phyloP scores from a whole-genome alignment of 805 yeast genomes.

The Metschnikowia shivogae region DNA sequence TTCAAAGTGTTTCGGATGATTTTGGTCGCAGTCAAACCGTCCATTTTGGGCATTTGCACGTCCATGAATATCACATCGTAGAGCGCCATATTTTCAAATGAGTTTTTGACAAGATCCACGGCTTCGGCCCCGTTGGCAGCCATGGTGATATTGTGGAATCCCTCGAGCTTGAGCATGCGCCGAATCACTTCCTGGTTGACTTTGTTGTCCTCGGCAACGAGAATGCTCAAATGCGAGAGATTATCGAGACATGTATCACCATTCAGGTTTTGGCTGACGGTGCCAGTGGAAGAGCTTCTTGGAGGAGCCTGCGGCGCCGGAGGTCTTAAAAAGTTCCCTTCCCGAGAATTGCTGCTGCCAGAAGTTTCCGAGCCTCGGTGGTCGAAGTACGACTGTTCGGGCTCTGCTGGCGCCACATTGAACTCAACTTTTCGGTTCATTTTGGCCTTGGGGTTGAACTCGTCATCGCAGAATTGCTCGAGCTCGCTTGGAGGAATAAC shows the following conservation, averaged over 20 bases:
- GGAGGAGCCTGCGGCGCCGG: not conserved
- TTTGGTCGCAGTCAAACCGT: constrained; percentile 81
- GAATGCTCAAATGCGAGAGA: constrained; percentile 43
- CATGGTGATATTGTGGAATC: constrained; percentile 62
- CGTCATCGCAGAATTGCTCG: constrained; percentile 56
- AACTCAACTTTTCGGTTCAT: constrained; percentile 50
- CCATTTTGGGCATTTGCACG: constrained; percentile 94
- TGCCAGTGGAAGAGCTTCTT: constrained; percentile 13
- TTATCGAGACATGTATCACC: constrained; percentile 22
- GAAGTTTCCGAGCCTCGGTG: not conserved
- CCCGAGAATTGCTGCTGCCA: not conserved
- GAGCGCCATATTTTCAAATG: constrained; percentile 34
- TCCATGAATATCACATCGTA: constrained; percentile 91
- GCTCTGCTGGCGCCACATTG: constrained; percentile 15
- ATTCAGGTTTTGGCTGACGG: constrained; percentile 12
- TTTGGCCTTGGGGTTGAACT: constrained; percentile 54
- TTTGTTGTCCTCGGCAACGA: constrained; percentile 90
- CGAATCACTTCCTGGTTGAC: constrained; percentile 93
- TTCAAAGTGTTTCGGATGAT: constrained; percentile 60
- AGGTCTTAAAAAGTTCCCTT: not conserved
- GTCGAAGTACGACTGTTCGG: not conserved
- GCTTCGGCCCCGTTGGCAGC: constrained; percentile 95
- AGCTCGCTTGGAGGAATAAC: constrained; percentile 34
- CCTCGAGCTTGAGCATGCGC: constrained; percentile 84
- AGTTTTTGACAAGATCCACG: constrained; percentile 55